Conservation (phyloP, 2,329 filamentous ascomycete genomes). For the Colletotrichum agaves region DNA sequence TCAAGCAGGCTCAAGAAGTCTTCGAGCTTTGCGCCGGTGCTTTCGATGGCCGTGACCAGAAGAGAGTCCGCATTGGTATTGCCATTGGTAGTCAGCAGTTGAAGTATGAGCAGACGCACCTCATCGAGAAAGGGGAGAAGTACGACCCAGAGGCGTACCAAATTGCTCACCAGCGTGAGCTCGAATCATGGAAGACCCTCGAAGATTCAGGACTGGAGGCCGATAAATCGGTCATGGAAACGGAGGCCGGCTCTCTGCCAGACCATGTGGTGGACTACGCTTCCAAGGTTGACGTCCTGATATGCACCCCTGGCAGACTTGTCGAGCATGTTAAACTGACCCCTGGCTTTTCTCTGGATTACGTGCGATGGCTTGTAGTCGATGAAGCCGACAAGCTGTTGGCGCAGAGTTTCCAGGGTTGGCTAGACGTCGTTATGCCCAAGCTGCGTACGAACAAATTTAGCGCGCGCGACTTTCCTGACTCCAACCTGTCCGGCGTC, state of each 20-base stretch:
- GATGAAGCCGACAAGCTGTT: slow-evolving; percentile 95
- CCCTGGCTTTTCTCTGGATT: slow-evolving; percentile 80
- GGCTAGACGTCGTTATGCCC: slow-evolving; percentile 79
- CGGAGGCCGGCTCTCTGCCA: slow-evolving; percentile 51
- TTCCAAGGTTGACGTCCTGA: slow-evolving; percentile 86
- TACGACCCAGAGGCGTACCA: slow-evolving; percentile 74
- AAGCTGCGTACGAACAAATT: slow-evolving; percentile 62
- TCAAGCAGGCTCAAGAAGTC: slow-evolving; percentile 83
- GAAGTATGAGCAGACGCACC: slow-evolving; percentile 66
- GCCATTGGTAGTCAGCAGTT: slow-evolving; percentile 85
- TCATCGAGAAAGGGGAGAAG: slow-evolving; percentile 58
- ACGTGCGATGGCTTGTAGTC: slow-evolving; percentile 88
- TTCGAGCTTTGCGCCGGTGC: slow-evolving; percentile 78
- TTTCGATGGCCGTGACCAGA: slow-evolving; percentile 65
- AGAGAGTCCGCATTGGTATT: slow-evolving; percentile 80
- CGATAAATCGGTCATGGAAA: slow-evolving; percentile 49
- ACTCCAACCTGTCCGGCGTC: slow-evolving; percentile 64
- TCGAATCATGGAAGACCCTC: slow-evolving; percentile 55
- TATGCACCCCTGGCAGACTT: slow-evolving; percentile 90
- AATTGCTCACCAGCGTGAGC: slow-evolving; percentile 52
- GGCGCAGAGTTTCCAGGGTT: slow-evolving; percentile 92
- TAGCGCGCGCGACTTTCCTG: slow-evolving; percentile 63
- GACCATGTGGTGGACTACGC: slow-evolving; percentile 72
- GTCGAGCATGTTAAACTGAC: slow-evolving; percentile 92
- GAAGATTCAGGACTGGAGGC: slow-evolving; percentile 52